Conservation (phyloP, 2,329 filamentous ascomycete species). For the Seiridium cupressi region DNA sequence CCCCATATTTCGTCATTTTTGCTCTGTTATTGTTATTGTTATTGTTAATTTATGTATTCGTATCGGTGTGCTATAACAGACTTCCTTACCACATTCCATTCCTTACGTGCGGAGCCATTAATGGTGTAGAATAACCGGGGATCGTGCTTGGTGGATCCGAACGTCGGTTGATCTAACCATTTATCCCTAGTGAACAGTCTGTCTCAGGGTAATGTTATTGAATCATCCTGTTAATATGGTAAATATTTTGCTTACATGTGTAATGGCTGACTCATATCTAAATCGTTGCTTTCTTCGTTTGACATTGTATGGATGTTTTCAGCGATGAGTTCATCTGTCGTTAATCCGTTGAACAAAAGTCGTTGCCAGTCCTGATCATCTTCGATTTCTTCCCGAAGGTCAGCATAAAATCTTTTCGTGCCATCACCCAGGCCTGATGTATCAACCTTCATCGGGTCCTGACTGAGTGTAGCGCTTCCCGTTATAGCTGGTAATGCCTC, state of each 20-base stretch:
- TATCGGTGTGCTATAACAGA: neutral
- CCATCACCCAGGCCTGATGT: too few species aligned
- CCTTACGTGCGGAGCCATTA: slow-evolving; percentile 14
- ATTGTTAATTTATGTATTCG: neutral
- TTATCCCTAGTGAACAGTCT: neutral
- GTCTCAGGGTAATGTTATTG: neutral
- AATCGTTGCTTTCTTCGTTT: slow-evolving; percentile 10
- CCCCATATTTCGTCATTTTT: slow-evolving; percentile 22
- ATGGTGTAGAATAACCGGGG: slow-evolving; percentile 23
- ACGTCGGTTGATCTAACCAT: neutral
- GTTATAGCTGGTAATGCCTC: too few species aligned
- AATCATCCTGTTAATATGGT: neutral
- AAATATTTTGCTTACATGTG: slow-evolving; percentile 20
- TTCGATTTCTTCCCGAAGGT: slow-evolving; percentile 15
- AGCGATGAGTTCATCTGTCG: slow-evolving; percentile 25
- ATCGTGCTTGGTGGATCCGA: neutral
- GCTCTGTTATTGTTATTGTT: neutral
- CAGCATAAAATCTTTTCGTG: slow-evolving; percentile 8
- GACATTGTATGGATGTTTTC: slow-evolving; percentile 16
- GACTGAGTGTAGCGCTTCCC: too few species aligned
- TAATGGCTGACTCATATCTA: slow-evolving; percentile 12
- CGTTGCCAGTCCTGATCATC: slow-evolving; percentile 26
- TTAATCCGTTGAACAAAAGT: slow-evolving; percentile 18
- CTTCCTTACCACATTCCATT: slow-evolving; percentile 15
- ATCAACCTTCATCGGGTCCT: too few species aligned